Evolutionary conservation across 2,329 filamentous ascomycete species (phyloP), one percentile per base, ranked within the genome.

Genomic region (Alternaria dauci): DNA sequence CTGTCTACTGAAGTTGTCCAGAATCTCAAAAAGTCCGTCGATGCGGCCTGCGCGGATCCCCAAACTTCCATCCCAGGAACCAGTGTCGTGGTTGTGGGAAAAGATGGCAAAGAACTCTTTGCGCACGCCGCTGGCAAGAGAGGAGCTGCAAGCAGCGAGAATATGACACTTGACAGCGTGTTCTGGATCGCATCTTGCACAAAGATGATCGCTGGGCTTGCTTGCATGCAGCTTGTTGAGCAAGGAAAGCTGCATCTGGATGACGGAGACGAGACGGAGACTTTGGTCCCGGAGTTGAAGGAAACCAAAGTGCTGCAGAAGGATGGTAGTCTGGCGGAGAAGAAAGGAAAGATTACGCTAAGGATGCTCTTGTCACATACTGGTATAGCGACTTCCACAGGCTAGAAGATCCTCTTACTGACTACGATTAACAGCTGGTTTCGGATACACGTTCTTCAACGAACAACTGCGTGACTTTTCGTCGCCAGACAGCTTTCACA

Each of bases 101-200:
- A 76, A 66, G 71, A 80, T 72, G 80, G 81, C 46, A 71, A 80
- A 18, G 70, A 81, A 32, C 70, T 83, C 5, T 77, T 76, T 51
- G 75, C 80, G n/a, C 71, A 75, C 43, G 74, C 80, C 4, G 79
- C 80, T 9, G 80, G 81, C 11, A 78, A 79, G 51, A 72, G 71
- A 30, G 80, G 80, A 2, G 60, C 76, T 4, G 69, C 69, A 18
- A 72, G 70, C 8, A 65, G 76, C 0, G 83, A 87, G 48, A 76
- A 82, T 4, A 87, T 90, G 85, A 84, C 81, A 0, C 74, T 87
- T 0, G 87, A 91, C 28, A 71, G 57, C 32, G 78, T 88, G 1
- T 90, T 88, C 64, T 86, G 83, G 82, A 83, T 86, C 16, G 83
- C 83, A 6, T 82, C 80, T 2, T 85, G 82, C 68, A 84, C 81